Base-by-base conservation (phyloP, 163 green algal species). In the Scenedesmus sp. region DNA sequence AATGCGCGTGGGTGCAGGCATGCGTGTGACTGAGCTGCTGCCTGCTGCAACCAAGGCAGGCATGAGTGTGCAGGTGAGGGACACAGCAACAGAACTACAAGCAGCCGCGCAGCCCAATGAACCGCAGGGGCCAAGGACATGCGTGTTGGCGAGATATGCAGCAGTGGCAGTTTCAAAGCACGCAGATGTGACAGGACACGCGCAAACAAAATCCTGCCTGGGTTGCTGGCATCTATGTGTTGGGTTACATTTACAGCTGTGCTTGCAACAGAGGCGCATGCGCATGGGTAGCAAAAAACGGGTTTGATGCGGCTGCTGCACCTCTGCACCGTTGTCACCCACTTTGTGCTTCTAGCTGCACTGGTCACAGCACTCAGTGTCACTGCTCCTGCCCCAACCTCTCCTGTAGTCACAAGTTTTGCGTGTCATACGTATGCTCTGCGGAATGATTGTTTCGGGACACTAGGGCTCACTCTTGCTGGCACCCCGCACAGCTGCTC, bases 1-100 rank as follows among this genome's bases (percentile, higher is more conserved):
- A 9, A 91, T 91, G 87, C 76, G 78, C 30, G 87, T 91, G 42
- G 33, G 35, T 0, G 73, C 87, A 44, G 87, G 87, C 15, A 87
- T 91, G 87, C 72, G 37, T 2, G 35, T 61, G 0, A 91, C 76
- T 3, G 87, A 91, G 78, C 49, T 91, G 12, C 53, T 86, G 26
- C 51, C 70, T 6, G 76, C 30, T 6, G 88, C 88, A 4, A 89
- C 81, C 0, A 78, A 84, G 59, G 68, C 61, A 6, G 61, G 81
- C 61, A 89, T 92, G 88, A 89, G 81, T 24, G 81, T 92, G n/a
- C 88, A 86, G 73, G 86, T 90, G 35, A 30, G 35, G 15, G 5
- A 30, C 10, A 37, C 33, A 79, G 70, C 70, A 81, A 4, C 73
- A n/a, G n/a, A n/a, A 76, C 9, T 1, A 15, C 24, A n/a, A 76